Base-by-base conservation (phyloP, 768 basidiomycete genomes). In the Tricholoma bakamatsutake region DNA sequence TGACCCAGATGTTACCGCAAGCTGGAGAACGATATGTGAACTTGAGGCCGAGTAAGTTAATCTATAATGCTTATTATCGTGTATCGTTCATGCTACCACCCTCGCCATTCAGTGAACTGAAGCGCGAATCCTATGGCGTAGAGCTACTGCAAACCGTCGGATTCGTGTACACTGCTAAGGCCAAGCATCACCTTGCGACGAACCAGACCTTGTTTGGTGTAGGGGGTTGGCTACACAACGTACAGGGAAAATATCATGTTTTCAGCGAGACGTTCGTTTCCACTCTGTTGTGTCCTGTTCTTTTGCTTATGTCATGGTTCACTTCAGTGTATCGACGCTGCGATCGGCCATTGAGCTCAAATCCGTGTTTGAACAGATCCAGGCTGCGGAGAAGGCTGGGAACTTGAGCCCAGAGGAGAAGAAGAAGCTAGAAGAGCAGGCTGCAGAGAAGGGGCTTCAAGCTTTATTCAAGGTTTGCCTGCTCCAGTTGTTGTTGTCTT, bases 181-280 rank as follows among this genome's bases (percentile, higher is more conserved):
- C 87, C 5, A 93, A 90, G 65, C 90, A 93, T 35, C 85, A 85
- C 64, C 78, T 90, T 0, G 93, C 92, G 0, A 84, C 88, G 15
- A 78, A 79, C 57, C 78, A 80, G 76, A 82, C 71, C 60, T 83
- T 76, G 76, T 84, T 93, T 49, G 93, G 93, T 27, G 86, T 96
- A 13, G 93, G 93, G 11, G 93, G 93, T 6, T 96, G 93, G 93
- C 67, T 95, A 56, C 93, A 95, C 68, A 91, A 91, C 54, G 90
- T 93, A 2, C 90, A 92, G 67, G 90, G 89, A 11, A 93, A 92
- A 72, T 94, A 93, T 50, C 92, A 95, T 64, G 88, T 94, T 15
- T 90, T 96, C 70, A 93, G 90, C 66, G 92, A 94, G 74, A 93
- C 91, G 89, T 90, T 59, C 62, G 89, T 76, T n/a, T 42, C 47